These are phyloP conservation scores for Rhododendron ferrugineum DNA, from an alignment of 148 eudicot genomes.

Conservation along the genomic window DNA sequence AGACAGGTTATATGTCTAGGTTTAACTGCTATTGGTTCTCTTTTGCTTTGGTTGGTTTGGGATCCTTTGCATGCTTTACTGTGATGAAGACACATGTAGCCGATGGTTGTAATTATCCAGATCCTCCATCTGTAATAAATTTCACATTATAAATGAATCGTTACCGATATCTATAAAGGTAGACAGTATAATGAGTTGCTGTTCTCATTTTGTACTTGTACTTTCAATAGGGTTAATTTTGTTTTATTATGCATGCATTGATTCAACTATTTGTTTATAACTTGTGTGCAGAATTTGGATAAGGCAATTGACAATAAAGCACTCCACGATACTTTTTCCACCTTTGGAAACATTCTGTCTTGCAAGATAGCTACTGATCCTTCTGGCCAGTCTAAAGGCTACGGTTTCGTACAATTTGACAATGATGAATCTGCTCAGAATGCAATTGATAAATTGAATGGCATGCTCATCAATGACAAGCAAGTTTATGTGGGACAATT, in stretches of 20 bases:
- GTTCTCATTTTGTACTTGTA: background rate
- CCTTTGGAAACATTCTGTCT: slow-evolving; percentile 61
- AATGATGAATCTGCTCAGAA: slow-evolving; percentile 52
- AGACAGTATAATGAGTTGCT: background rate
- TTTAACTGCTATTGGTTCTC: background rate
- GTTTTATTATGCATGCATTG: background rate
- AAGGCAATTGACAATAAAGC: slow-evolving; percentile 61
- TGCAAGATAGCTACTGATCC: slow-evolving; percentile 64
- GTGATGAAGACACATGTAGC: background rate
- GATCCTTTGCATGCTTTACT: background rate
- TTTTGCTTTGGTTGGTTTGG: background rate
- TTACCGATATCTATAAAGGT: background rate
- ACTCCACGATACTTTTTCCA: slow-evolving; percentile 57
- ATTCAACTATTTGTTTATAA: background rate
- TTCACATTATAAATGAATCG: background rate
- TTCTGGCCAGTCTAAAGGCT: slow-evolving; percentile 65
- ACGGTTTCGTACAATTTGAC: slow-evolving; percentile 65
- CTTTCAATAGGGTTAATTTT: background rate
- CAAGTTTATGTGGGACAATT: slow-evolving; percentile 66
- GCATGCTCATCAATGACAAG: slow-evolving; percentile 62
- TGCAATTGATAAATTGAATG: slow-evolving; percentile 55
- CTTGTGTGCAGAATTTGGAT: slow-evolving; percentile 52
- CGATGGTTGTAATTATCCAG: background rate
- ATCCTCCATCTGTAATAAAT: background rate
- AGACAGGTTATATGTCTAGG: background rate